phyloP scores from a whole-genome alignment of 1,284 basidiomycete species.

The Cryptococcus sp. region DNA sequence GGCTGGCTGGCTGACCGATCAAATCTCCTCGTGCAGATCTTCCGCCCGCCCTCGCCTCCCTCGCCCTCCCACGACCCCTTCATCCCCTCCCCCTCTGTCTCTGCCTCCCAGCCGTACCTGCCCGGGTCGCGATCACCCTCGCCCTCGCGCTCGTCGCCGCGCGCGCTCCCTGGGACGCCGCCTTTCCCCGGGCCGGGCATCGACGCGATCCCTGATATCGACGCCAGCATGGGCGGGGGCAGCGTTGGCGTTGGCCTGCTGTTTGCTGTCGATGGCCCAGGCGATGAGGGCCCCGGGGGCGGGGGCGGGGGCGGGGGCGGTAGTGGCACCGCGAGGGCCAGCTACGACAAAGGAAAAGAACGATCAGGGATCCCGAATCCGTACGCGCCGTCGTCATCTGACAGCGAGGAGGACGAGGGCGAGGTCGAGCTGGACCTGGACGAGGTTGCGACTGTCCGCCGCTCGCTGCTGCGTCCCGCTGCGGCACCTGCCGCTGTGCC shows the following conservation, averaged over 20 bases:
- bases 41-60: constrained; percentile 35
- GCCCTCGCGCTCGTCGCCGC: constrained; percentile 13
- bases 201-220: constrained; percentile 40
- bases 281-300: constrained; percentile 5
- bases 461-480: constrained; percentile 22
- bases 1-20: not conserved
- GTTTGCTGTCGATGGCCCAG: constrained; percentile 23
- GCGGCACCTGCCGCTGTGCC: constrained; percentile 6
- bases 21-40: constrained; percentile 27
- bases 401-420: constrained; percentile 30
- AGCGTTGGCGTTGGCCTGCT: constrained; percentile 32
- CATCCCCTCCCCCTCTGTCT: constrained; percentile 35
- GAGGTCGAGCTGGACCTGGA: constrained; percentile 37
- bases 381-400: constrained; percentile 35
- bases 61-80: constrained; percentile 45
- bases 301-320: not conserved
- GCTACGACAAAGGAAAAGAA: constrained; percentile 17
- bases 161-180: constrained; percentile 27
- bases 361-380: constrained; percentile 35
- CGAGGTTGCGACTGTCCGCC: constrained; percentile 32
- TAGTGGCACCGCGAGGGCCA: not conserved
- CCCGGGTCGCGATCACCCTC: constrained; percentile 28
- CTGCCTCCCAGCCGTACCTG: constrained; percentile 31
- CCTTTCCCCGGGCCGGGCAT: constrained; percentile 44
- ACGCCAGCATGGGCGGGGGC: constrained; percentile 17